A percentile compares a stretch with the other conserved stretches of the same genome.
phyloP scores from a whole-genome alignment of 2,329 filamentous ascomycete genomes.

The Fusarium musae region DNA sequence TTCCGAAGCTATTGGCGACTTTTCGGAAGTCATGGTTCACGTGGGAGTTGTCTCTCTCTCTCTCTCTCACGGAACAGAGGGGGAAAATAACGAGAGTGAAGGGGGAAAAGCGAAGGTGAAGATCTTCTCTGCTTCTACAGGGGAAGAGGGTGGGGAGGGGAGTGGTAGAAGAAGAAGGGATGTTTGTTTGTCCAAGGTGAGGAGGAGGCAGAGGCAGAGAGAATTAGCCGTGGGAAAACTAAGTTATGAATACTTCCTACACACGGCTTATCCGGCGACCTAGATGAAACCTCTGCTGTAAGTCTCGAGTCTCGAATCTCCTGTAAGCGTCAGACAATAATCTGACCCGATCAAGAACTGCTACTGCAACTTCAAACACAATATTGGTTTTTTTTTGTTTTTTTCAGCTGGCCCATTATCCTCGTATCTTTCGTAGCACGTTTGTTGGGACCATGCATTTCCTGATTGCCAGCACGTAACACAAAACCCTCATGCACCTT shows the following conservation, averaged over 20 bases:
- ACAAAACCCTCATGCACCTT: slow-evolving; percentile 5
- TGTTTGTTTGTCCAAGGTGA: slow-evolving; percentile 2
- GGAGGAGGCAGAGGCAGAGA: background rate
- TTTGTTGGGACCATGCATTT: slow-evolving; percentile 11
- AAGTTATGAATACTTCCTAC: slow-evolving; percentile 36
- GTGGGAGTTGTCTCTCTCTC: background rate
- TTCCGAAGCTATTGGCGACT: slow-evolving; percentile 18
- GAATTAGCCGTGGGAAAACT: slow-evolving; percentile 11
- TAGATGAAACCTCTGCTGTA: background rate
- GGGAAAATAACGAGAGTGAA: background rate
- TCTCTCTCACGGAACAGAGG: background rate
- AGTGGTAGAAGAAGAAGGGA: slow-evolving; percentile 14
- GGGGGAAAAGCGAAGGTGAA: slow-evolving; percentile 8
- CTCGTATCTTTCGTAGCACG: background rate
- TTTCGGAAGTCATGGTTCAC: slow-evolving; percentile 17
- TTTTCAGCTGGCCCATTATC: background rate
- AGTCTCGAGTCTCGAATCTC: slow-evolving; percentile 1
- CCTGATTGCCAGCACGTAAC: slow-evolving; percentile 7
- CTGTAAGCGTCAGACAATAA: slow-evolving; percentile 1
- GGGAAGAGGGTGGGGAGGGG: background rate
- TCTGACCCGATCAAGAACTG: background rate
- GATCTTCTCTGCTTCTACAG: slow-evolving; percentile 6
- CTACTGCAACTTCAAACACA: background rate
- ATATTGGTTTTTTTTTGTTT: background rate
- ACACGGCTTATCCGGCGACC: slow-evolving; percentile 7